Conservation (phyloP, 2,329 filamentous ascomycete genomes). For the Scorias spongiosa region DNA sequence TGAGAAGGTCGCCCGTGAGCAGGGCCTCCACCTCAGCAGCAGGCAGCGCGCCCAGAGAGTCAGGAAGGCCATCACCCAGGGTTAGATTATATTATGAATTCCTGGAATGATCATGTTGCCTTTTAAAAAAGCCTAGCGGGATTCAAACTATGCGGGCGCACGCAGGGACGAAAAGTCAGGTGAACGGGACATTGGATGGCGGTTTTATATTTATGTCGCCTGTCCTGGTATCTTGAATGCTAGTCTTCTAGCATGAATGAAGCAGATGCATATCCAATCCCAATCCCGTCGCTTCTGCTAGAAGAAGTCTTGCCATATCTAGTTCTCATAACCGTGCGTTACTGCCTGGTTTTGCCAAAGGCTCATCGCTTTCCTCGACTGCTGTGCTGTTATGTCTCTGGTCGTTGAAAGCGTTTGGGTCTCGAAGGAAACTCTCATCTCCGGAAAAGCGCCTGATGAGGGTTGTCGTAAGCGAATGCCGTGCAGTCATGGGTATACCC, state of each 20-base stretch:
- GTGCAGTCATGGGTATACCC: too few relatives aligned
- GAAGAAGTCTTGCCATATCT: background rate
- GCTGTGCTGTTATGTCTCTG: background rate
- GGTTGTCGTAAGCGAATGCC: constrained; percentile 3
- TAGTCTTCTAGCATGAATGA: background rate
- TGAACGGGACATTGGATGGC: background rate
- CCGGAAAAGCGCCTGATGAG: constrained; percentile 36
- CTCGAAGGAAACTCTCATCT: constrained; percentile 39
- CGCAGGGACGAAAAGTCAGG: background rate
- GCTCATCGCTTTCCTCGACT: background rate
- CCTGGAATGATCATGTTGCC: too few relatives aligned
- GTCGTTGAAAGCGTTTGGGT: constrained; percentile 25
- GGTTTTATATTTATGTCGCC: background rate
- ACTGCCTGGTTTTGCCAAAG: constrained; percentile 1
- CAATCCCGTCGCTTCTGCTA: background rate
- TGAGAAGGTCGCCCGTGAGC: constrained; percentile 47
- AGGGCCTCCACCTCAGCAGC: constrained; percentile 52
- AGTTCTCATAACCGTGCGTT: constrained; percentile 7
- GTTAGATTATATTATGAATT: constrained; percentile 8
- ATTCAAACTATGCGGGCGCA: background rate
- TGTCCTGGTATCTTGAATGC: background rate
- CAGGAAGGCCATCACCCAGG: constrained; percentile 43
- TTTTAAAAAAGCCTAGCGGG: too few relatives aligned
- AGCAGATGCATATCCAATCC: background rate
- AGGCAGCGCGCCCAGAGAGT: constrained; percentile 70